These are phyloP conservation scores for Jaapia argillacea DNA, from an alignment of 768 basidiomycete genomes.

Conservation along the genomic window DNA sequence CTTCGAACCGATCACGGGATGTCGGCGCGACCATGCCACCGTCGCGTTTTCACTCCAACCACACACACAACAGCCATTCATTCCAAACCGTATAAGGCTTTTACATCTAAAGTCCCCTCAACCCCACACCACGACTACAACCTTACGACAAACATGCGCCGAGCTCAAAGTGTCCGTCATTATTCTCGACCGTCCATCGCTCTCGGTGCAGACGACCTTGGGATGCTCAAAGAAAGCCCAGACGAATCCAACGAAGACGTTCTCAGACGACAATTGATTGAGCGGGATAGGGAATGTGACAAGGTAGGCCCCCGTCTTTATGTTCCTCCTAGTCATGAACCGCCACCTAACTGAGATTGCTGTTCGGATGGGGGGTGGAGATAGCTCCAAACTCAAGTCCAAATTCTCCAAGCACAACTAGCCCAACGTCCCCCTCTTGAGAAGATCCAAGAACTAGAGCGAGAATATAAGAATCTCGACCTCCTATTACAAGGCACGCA, in stretches of 20 bases:
- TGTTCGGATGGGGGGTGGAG: background rate
- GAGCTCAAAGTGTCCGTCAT: slow-evolving; percentile 53
- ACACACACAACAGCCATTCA: no score
- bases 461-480: slow-evolving; percentile 68
- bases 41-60: no score
- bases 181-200: slow-evolving; percentile 39
- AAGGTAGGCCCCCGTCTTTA: slow-evolving; percentile 29
- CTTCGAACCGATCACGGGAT: no score
- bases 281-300: slow-evolving; percentile 63
- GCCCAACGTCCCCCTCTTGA: slow-evolving; percentile 61
- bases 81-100: no score
- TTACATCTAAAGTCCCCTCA: no score
- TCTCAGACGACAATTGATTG: slow-evolving; percentile 52
- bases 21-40: no score
- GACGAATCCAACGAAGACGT: slow-evolving; percentile 52
- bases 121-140: no score
- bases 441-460: slow-evolving; percentile 51
- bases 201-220: slow-evolving; percentile 47
- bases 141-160: slow-evolving; percentile 32
- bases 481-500: slow-evolving; percentile 73
- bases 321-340: no score
- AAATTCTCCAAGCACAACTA: slow-evolving; percentile 55
- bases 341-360: background rate
- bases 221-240: slow-evolving; percentile 41
- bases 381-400: slow-evolving; percentile 55